Percentiles rank a stretch among this genome's conserved stretches.
These are phyloP conservation scores for Aureobasidium sp. DNA, from an alignment of 2,329 filamentous ascomycete genomes.

Conservation along the genomic window DNA sequence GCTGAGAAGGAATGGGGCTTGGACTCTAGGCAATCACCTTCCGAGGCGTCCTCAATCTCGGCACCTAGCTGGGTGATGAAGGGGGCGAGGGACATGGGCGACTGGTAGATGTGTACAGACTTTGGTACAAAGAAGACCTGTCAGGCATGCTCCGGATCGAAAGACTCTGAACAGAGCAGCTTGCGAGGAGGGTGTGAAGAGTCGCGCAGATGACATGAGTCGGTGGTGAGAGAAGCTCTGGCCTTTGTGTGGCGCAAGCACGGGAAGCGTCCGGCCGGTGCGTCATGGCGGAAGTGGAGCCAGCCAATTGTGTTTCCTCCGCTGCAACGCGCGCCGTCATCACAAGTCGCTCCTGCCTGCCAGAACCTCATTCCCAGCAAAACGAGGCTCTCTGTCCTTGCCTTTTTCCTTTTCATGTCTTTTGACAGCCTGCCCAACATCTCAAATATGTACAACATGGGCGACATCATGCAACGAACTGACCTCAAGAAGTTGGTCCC, in stretches of 20 bases:
- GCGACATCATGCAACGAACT: slow-evolving; percentile 30
- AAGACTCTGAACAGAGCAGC: neutral
- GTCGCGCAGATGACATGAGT: neutral
- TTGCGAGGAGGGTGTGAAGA: slow-evolving; percentile 6
- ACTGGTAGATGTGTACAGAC: neutral
- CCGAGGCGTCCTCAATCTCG: slow-evolving; percentile 28
- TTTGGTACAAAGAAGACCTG: too few relatives aligned
- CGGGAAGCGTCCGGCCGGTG: neutral
- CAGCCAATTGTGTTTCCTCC: neutral
- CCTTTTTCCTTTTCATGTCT: slow-evolving; percentile 12
- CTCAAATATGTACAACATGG: slow-evolving; percentile 22
- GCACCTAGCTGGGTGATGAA: slow-evolving; percentile 33
- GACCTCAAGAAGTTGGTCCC: slow-evolving; percentile 44
- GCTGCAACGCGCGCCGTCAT: slow-evolving; percentile 1
- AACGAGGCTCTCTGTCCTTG: neutral
- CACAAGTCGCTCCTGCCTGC: slow-evolving; percentile 9
- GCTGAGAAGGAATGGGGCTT: slow-evolving; percentile 2
- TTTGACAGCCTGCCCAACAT: slow-evolving; percentile 16
- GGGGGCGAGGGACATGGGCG: neutral
- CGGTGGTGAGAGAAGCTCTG: neutral
- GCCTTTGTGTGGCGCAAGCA: slow-evolving; percentile 2
- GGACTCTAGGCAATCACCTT: slow-evolving; percentile 16
- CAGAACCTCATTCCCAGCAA: neutral
- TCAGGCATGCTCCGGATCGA: neutral
- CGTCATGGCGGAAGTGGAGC: slow-evolving; percentile 1